Conservation (phyloP, 139 green algal genomes). For the Raphidocelis subcapitata region DNA sequence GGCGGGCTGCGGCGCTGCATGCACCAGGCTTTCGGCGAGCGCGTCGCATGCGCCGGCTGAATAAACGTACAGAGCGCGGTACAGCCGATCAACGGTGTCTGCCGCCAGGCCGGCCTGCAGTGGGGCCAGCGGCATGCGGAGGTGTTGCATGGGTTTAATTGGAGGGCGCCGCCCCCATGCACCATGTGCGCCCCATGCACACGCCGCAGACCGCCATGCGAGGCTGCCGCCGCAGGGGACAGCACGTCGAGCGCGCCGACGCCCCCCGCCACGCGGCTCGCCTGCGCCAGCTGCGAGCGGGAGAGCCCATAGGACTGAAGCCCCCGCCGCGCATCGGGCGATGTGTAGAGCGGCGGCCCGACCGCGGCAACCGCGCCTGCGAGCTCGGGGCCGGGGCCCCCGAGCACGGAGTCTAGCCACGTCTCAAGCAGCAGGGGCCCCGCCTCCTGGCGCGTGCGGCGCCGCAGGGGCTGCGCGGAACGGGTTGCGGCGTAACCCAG, state of each 20-base stretch:
- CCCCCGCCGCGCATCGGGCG: no score
- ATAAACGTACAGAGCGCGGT: slow-evolving; percentile 57
- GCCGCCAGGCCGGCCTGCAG: slow-evolving; percentile 34
- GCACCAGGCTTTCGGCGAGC: slow-evolving; percentile 49
- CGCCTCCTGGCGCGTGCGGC: neutral
- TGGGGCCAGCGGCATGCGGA: no score
- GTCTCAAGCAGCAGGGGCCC: neutral
- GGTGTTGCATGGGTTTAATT: no score
- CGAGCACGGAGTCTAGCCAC: slow-evolving; percentile 14
- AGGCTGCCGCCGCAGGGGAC: no score
- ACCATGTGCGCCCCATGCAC: slow-evolving; percentile 39
- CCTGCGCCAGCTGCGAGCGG: no score
- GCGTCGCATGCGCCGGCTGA: slow-evolving; percentile 57
- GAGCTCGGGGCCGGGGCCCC: neutral
- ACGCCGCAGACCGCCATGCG: slow-evolving; percentile 4
- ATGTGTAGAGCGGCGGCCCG: no score
- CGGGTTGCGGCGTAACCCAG: neutral
- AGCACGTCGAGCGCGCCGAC: neutral
- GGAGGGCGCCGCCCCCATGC: no score
- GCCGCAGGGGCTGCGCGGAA: neutral
- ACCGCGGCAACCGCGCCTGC: no score
- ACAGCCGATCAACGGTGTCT: slow-evolving; percentile 42
- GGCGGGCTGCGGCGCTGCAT: slow-evolving; percentile 40
- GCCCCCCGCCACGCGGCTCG: no score
- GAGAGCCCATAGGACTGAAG: no score